These are phyloP conservation scores for Coprinellus aureogranulatus DNA, from an alignment of 768 basidiomycete species.

Conservation along the genomic window DNA sequence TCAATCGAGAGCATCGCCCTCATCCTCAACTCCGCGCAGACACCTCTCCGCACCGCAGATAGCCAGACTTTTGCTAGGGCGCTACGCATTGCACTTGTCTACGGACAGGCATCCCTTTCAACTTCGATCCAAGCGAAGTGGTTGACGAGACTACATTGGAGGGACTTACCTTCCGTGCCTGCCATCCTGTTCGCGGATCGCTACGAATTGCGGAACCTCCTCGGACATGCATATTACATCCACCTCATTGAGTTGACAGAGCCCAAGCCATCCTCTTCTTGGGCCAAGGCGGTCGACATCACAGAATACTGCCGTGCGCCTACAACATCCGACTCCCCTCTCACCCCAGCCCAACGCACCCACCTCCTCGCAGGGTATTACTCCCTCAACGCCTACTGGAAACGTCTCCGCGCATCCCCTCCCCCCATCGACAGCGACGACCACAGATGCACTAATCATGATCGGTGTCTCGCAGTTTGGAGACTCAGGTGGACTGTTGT, in stretches of 20 bases:
- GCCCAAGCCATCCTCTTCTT: too few relatives aligned
- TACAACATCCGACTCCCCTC: neutral
- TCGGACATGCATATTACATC: slow-evolving; percentile 23
- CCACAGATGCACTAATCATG: slow-evolving; percentile 34
- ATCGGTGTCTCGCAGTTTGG: slow-evolving; percentile 37
- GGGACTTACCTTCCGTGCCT: slow-evolving; percentile 20
- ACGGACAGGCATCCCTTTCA: slow-evolving; percentile 17
- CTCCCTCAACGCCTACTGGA: slow-evolving; percentile 24
- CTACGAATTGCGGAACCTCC: slow-evolving; percentile 14
- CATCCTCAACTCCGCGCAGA: slow-evolving; percentile 23
- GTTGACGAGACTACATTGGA: slow-evolving; percentile 9
- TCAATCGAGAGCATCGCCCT: slow-evolving; percentile 31
- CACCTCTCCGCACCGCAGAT: slow-evolving; percentile 24
- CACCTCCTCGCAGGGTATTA: slow-evolving; percentile 7
- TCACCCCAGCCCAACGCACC: slow-evolving; percentile 5
- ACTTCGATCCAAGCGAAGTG: slow-evolving; percentile 10
- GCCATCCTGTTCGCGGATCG: slow-evolving; percentile 21
- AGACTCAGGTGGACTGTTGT: slow-evolving; percentile 30
- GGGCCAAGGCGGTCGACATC: neutral
- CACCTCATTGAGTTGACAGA: slow-evolving; percentile 18
- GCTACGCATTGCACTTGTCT: slow-evolving; percentile 32
- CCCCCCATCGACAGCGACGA: slow-evolving; percentile 29
- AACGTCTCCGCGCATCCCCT: slow-evolving; percentile 23
- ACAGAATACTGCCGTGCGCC: neutral
- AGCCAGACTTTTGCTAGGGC: slow-evolving; percentile 31